Conservation (phyloP, 1,284 basidiomycete genomes). For the Phellinidium pouzarii region DNA sequence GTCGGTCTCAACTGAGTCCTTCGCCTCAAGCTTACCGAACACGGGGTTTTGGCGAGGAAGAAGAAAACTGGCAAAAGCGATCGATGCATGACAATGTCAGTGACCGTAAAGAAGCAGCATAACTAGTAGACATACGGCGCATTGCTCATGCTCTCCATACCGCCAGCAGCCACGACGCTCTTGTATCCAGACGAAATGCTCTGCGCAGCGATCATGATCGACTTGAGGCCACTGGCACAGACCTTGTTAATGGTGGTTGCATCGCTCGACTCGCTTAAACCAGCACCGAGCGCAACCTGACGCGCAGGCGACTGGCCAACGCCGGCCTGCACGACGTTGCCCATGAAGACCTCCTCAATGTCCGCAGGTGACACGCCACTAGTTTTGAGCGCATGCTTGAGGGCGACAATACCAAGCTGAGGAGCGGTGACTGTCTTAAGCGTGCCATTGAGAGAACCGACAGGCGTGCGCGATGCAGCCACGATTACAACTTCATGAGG, state of each 20-base stretch:
- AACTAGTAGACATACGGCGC: slow-evolving; percentile 69
- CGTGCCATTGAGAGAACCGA: slow-evolving; percentile 87
- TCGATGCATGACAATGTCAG: not conserved
- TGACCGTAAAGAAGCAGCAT: slow-evolving; percentile 14
- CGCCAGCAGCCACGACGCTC: slow-evolving; percentile 86
- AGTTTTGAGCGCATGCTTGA: slow-evolving; percentile 84
- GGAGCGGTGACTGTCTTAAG: slow-evolving; percentile 88
- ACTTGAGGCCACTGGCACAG: slow-evolving; percentile 94
- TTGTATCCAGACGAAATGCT: slow-evolving; percentile 84
- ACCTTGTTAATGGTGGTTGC: slow-evolving; percentile 99
- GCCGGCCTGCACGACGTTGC: slow-evolving; percentile 95
- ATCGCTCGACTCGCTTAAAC: slow-evolving; percentile 80
- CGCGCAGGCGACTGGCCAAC: slow-evolving; percentile 93
- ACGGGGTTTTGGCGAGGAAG: slow-evolving; percentile 80
- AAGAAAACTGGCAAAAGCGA: slow-evolving; percentile 53
- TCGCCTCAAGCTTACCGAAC: slow-evolving; percentile 86
- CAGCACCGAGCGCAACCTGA: slow-evolving; percentile 87
- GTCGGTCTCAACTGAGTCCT: slow-evolving; percentile 87
- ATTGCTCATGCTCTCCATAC: slow-evolving; percentile 98
- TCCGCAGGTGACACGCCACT: slow-evolving; percentile 75
- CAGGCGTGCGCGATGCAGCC: slow-evolving; percentile 89
- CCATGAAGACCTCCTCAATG: slow-evolving; percentile 95
- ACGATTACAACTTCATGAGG: slow-evolving; percentile 89
- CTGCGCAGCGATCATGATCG: slow-evolving; percentile 90
- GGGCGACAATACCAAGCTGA: slow-evolving; percentile 82